Evolutionary conservation across 495 filamentous ascomycete genomes (phyloP).

Genomic region (Neurospora sp.): DNA sequence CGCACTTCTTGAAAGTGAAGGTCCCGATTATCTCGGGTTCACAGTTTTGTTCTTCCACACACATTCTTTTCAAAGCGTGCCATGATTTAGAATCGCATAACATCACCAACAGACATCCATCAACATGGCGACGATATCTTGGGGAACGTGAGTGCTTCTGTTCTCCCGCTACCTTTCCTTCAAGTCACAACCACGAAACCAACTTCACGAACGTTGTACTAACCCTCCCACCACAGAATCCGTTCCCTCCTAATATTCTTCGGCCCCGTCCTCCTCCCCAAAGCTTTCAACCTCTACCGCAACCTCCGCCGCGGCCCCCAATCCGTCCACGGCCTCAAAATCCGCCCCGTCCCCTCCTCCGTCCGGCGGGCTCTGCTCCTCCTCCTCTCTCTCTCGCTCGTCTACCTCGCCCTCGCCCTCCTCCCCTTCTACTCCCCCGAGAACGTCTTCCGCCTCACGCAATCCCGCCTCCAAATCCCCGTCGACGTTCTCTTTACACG

Average conservation of each 20-base stretch:
- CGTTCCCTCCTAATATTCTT: slow-evolving; percentile 77
- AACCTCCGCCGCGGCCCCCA: slow-evolving; percentile 38
- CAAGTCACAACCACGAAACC: not conserved
- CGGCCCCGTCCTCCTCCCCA: slow-evolving; percentile 72
- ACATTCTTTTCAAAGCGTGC: not conserved
- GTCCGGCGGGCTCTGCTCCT: slow-evolving; percentile 45
- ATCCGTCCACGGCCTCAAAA: slow-evolving; percentile 35
- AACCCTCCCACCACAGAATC: slow-evolving; percentile 43
- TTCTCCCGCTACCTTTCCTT: not conserved
- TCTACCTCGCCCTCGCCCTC: slow-evolving; percentile 50
- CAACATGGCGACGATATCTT: slow-evolving; percentile 29
- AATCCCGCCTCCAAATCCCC: slow-evolving; percentile 74
- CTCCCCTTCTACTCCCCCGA: slow-evolving; percentile 62
- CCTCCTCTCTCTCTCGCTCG: slow-evolving; percentile 43
- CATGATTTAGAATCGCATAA: not conserved
- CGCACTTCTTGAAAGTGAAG: not conserved
- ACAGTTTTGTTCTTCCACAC: not conserved
- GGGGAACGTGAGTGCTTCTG: slow-evolving; percentile 36
- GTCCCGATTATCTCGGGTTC: not conserved
- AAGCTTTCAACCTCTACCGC: slow-evolving; percentile 61
- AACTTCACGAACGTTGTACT: not conserved
- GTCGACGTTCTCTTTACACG: slow-evolving; percentile 79
- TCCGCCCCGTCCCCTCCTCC: slow-evolving; percentile 43
- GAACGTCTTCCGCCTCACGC: slow-evolving; percentile 72
- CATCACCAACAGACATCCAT: not conserved